Evolutionary conservation across 1,139 yeast genomes (phyloP), one percentile per base, ranked within the genome.

Genomic region (Yamadazyma triangularis): DNA sequence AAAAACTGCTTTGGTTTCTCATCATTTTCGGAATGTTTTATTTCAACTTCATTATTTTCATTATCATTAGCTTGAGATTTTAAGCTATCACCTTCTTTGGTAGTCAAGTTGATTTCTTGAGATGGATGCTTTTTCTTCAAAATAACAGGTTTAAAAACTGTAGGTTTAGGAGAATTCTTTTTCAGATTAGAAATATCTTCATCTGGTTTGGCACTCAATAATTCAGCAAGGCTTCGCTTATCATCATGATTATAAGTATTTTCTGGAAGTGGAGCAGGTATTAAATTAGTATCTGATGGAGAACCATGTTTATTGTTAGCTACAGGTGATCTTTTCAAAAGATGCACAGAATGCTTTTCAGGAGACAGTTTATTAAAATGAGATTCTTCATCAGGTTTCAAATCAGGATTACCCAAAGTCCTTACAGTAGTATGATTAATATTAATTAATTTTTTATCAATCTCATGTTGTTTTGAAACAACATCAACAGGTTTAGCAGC

Each of bases 341-440:
- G n/a, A n/a, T n/a, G n/a, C n/a, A 11, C 6, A 21, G 23, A 11
- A 10, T 7, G 21, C 10, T 21, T 29, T 19, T 25, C 23, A 8
- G 27, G 33, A n/a, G n/a, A n/a, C n/a, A n/a, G n/a, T n/a, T n/a
- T n/a, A 9, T 18, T 18, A 7, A 18, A 7, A 18, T 18, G 20
- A 9, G 6, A 7, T 9, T 18, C 9, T 7, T 6, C 9, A 18
- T 18, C 20, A 7, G 6, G 6, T 18, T 18, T 18, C 6, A 18
- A 18, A 18, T 18, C 20, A 6, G 6, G 8, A 25, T 5, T 26
- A 0, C 72, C 76, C 23, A 71, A 41, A 2, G 79, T 75, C 46
- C 69, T 70, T 30, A 73, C 66, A 0, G 85, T 79, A 0, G 83
- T 78, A 25, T 72, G 69, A 45, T 79, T 79, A 26, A 78, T 55